These are phyloP conservation scores for Phytopythium litorale DNA, from an alignment of 352 stramenopile species.

Conservation along the genomic window DNA sequence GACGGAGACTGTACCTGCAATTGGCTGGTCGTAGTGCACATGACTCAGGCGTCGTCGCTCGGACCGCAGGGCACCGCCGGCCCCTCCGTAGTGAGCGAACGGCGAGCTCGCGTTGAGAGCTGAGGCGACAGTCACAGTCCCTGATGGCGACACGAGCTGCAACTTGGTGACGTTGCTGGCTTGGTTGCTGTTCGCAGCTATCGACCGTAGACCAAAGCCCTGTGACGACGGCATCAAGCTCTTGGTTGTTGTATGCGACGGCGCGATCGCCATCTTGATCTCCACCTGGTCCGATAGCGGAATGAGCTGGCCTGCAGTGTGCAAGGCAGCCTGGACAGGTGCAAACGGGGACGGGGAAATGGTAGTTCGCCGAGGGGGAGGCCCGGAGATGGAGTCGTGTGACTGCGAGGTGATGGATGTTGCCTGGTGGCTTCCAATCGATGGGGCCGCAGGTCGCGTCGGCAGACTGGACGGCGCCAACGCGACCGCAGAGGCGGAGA, in stretches of 20 bases:
- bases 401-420: background rate
- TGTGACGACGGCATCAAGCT: conserved; percentile 24
- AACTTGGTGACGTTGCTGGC: background rate
- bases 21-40: conserved; percentile 52
- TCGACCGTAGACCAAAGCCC: conserved; percentile 11
- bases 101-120: conserved; percentile 22
- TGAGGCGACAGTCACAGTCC: conserved; percentile 49
- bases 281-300: conserved; percentile 34
- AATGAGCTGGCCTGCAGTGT: conserved; percentile 8
- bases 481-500: conserved; percentile 28
- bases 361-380: conserved; percentile 38
- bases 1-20: conserved; percentile 19
- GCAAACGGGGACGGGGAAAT: conserved; percentile 16
- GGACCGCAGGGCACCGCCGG: conserved; percentile 10
- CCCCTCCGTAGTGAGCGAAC: conserved; percentile 11
- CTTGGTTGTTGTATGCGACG: conserved; percentile 46
- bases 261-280: conserved; percentile 35
- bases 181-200: conserved; percentile 24
- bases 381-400: conserved; percentile 38
- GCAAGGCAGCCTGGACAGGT: conserved; percentile 9
- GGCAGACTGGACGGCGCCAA: conserved; percentile 48
- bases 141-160: conserved; percentile 12
- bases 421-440: background rate
- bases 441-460: conserved; percentile 5
- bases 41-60: conserved; percentile 43